Evolutionary conservation across 768 basidiomycete species (phyloP), one percentile per base, ranked within the genome.

Genomic region (Russula virescens): DNA sequence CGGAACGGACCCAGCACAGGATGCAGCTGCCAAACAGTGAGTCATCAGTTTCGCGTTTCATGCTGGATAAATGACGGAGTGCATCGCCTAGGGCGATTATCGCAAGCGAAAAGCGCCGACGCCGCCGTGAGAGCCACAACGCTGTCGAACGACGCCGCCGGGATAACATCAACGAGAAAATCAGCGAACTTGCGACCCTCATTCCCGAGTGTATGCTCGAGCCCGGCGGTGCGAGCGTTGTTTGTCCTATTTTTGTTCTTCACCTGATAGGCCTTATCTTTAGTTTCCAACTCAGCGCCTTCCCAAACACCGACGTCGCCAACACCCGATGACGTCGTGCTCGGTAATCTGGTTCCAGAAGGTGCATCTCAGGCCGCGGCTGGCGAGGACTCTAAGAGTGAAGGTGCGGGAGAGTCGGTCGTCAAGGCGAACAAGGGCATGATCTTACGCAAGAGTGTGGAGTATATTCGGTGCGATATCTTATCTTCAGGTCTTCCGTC

Each of bases 111-210:
- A 95, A 95, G 72, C 76, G 93, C 2, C 76, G 91, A 2, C 77
- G 91, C 40, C 75, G 94, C 53, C 75, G 94, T 62, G 94, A 95
- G 74, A 87, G 85, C 9, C 94, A 97, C 71, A 97, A 97, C 68
- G 92, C 92, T 2, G 94, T 97, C 66, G 94, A 97, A 77, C 78
- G 94, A 19, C 75, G 94, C 28, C 70, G 94, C 63, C 73, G 94
- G 52, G 94, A 97, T 71, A 95, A 94, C 72, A 97, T 97, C 73
- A 97, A 97, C 74, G 94, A 97, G 76, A 91, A 93, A 74, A 97
- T 97, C 68, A 82, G 83, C 43, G 94, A 97, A 72, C 82, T 97
- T 1, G 89, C 94, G 21, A 88, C 88, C 23, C 79, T 97, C 49
- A 88, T 97, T 63, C 94, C 94, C 1, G 93, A 93, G 72, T 87